A percentile compares a stretch with the other conserved stretches of the same genome.
phyloP scores from a whole-genome alignment of 2,329 filamentous ascomycete genomes.

The Uncinocarpus reesii region DNA sequence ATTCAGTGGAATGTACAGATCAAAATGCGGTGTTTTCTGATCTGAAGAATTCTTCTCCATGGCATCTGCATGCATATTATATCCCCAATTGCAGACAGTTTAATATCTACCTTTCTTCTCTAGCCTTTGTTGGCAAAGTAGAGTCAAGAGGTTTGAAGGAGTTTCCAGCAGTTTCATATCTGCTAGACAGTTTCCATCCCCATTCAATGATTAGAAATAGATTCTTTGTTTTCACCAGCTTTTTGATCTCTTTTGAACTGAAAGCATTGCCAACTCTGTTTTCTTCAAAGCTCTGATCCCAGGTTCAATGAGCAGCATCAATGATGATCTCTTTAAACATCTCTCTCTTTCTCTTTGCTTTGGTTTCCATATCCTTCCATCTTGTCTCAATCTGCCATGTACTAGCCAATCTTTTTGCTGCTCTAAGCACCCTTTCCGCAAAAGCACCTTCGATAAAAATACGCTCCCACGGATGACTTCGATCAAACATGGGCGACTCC shows the following conservation, averaged over 20 bases:
- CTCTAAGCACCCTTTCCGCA: background rate
- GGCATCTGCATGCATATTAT: conserved; percentile 7
- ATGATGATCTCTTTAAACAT: conserved; percentile 5
- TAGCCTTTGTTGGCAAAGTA: background rate
- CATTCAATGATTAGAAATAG: background rate
- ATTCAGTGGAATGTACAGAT: background rate
- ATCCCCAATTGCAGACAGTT: background rate
- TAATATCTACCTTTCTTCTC: background rate
- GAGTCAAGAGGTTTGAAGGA: background rate
- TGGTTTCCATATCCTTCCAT: background rate
- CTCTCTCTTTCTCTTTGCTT: conserved; percentile 3
- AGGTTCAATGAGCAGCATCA: background rate
- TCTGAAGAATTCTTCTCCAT: background rate
- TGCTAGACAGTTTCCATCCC: background rate
- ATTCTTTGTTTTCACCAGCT: conserved; percentile 3
- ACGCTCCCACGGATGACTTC: background rate
- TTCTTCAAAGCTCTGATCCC: background rate
- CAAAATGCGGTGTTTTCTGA: background rate
- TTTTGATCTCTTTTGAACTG: conserved; percentile 3
- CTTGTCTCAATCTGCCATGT: conserved; percentile 2
- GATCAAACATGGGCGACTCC: background rate
- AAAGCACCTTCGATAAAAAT: background rate
- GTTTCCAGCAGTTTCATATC: background rate
- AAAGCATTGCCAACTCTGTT: background rate
- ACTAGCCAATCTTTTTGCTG: background rate